Evolutionary conservation across 2,329 filamentous ascomycete species (phyloP).

Genomic region (Pseudogymnoascus sp.): DNA sequence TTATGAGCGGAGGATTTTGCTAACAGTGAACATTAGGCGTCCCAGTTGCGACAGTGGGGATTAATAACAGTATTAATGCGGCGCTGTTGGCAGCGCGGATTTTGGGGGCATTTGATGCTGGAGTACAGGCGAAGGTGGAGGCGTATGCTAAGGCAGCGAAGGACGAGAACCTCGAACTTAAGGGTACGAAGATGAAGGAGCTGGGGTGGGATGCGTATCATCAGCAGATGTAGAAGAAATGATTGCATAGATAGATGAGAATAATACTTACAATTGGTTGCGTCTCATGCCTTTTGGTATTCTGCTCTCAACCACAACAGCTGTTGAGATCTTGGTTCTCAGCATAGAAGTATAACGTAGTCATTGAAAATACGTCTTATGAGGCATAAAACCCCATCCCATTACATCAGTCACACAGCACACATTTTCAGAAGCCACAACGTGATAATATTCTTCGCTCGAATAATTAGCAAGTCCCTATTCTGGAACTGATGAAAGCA

Average conservation of each 20-base stretch:
- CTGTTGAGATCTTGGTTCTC: neutral
- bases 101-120: conserved; percentile 48
- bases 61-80: conserved; percentile 74
- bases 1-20: conserved; percentile 35
- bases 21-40: conserved; percentile 44
- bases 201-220: conserved; percentile 48
- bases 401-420: neutral
- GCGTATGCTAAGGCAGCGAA: conserved; percentile 47
- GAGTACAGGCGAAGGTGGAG: conserved; percentile 49
- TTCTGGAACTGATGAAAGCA: neutral
- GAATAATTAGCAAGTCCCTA: neutral
- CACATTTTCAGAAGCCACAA: neutral
- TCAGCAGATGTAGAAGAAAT: conserved; percentile 1
- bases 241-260: neutral
- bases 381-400: neutral
- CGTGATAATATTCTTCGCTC: neutral
- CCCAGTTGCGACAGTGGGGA: conserved; percentile 67
- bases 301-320: neutral
- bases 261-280: neutral
- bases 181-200: conserved; percentile 49
- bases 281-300: neutral
- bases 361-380: neutral
- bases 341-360: neutral
- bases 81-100: conserved; percentile 64
- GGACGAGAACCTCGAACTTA: conserved; percentile 56